Conservation (phyloP, 768 basidiomycete genomes). For the Nidula microcarpa region DNA sequence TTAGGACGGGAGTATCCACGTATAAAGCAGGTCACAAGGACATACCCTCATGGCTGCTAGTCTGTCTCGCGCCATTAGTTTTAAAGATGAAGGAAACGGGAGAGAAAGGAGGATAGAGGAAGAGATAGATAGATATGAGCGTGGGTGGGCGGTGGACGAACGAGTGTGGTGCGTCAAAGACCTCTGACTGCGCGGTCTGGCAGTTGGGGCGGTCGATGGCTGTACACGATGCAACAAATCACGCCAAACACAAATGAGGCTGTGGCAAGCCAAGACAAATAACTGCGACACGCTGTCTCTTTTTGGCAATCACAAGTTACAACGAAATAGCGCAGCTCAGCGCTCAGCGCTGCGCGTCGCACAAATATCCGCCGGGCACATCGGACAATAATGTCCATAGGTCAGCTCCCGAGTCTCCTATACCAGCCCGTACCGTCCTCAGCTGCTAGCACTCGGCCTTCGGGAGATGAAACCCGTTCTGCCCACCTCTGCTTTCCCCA, state of each 20-base stretch:
- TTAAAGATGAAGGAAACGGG: conserved; percentile 11
- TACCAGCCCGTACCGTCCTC: too few species aligned
- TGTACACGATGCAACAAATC: conserved; percentile 9
- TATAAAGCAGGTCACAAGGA: conserved; percentile 6
- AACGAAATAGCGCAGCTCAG: not conserved
- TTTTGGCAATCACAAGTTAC: not conserved
- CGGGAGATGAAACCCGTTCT: too few species aligned
- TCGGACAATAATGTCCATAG: too few species aligned
- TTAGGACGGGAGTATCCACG: conserved; percentile 6
- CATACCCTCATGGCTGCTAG: conserved; percentile 82
- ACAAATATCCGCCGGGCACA: too few species aligned
- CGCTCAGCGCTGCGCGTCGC: too few species aligned
- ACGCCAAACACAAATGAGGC: conserved; percentile 2
- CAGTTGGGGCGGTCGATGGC: conserved; percentile 2
- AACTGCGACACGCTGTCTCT: not conserved
- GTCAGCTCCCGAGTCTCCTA: too few species aligned
- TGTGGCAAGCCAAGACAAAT: not conserved
- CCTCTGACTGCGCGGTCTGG: not conserved
- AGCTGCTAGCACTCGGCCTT: too few species aligned
- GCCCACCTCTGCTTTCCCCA: too few species aligned
- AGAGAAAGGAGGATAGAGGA: conserved; percentile 13
- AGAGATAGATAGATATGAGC: conserved; percentile 11
- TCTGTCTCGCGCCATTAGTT: conserved; percentile 86
- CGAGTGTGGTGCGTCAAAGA: not conserved
- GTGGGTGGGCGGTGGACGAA: not conserved